Conservation (phyloP, 805 yeast genomes). For the Pichia exigua region DNA sequence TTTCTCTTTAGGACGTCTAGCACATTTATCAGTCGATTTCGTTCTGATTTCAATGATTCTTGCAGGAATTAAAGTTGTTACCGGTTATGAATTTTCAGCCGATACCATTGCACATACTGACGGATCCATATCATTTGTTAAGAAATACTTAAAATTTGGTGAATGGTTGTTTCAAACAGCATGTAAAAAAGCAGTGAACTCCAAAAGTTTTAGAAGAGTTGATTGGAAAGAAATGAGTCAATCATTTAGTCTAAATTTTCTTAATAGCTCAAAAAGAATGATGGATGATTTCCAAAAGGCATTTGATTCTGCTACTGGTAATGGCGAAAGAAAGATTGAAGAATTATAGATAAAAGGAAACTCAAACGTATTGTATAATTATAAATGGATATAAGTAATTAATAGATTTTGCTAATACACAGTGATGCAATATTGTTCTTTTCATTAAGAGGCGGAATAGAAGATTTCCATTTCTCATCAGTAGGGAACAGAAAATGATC, state of each 20-base stretch:
- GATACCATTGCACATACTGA: constrained; percentile 35
- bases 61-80: constrained; percentile 79
- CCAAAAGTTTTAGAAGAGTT: constrained; percentile 41
- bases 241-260: constrained; percentile 5
- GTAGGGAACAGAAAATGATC: constrained; percentile 3
- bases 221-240: constrained; percentile 20
- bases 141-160: constrained; percentile 50
- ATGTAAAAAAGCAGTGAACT: constrained; percentile 36
- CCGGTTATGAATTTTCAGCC: constrained; percentile 48
- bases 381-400: not conserved
- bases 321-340: not conserved
- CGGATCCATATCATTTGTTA: constrained; percentile 35
- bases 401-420: not conserved
- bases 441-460: constrained; percentile 6
- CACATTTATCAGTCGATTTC: constrained; percentile 43
- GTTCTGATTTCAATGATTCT: constrained; percentile 71
- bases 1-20: constrained; percentile 1
- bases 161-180: constrained; percentile 48
- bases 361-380: not conserved
- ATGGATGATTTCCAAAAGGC: constrained; percentile 7
- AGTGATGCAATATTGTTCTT: not conserved
- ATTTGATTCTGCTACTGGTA: not conserved
- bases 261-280: constrained; percentile 1
- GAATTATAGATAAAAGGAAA: not conserved
- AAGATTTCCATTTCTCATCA: constrained; percentile 6